Percentiles rank a stretch among this genome's conserved stretches.
These are phyloP conservation scores for Trypanosoma cruzi DNA, from an alignment of 208 protist genomes.

Conservation along the genomic window DNA sequence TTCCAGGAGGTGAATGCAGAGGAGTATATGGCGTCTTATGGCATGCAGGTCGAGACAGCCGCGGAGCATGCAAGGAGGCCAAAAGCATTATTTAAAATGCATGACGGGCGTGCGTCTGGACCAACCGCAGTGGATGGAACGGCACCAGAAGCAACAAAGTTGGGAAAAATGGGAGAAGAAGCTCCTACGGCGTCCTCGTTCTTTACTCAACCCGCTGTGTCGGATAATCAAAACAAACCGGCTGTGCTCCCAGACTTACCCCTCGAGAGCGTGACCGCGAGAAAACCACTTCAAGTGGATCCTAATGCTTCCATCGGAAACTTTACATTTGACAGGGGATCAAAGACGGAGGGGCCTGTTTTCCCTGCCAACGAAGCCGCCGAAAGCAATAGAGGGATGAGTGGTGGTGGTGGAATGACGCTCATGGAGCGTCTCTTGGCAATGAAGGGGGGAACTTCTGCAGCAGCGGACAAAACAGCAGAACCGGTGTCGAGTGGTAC, in stretches of 20 bases:
- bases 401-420: slow-evolving; percentile 31
- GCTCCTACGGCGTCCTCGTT: slow-evolving; percentile 20
- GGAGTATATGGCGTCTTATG: slow-evolving; percentile 40
- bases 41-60: slow-evolving; percentile 80
- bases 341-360: background rate
- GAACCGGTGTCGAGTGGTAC: background rate
- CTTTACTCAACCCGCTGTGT: slow-evolving; percentile 12
- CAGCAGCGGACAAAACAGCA: background rate
- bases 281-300: slow-evolving; percentile 4
- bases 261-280: background rate
- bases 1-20: slow-evolving; percentile 44
- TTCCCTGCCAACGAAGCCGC: background rate
- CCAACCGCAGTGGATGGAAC: slow-evolving; percentile 1
- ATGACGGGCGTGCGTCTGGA: background rate
- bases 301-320: slow-evolving; percentile 19
- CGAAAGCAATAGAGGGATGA: slow-evolving; percentile 8
- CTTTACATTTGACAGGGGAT: slow-evolving; percentile 30
- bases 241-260: background rate
- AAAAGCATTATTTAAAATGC: slow-evolving; percentile 26
- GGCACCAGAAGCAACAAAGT: background rate
- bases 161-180: background rate
- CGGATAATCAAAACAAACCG: background rate
- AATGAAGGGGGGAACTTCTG: slow-evolving; percentile 39
- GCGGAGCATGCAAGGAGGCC: slow-evolving; percentile 26
- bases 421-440: slow-evolving; percentile 69